Base-by-base conservation (phyloP, 2,329 filamentous ascomycete species). In the Rhexocercosporidium sp. region DNA sequence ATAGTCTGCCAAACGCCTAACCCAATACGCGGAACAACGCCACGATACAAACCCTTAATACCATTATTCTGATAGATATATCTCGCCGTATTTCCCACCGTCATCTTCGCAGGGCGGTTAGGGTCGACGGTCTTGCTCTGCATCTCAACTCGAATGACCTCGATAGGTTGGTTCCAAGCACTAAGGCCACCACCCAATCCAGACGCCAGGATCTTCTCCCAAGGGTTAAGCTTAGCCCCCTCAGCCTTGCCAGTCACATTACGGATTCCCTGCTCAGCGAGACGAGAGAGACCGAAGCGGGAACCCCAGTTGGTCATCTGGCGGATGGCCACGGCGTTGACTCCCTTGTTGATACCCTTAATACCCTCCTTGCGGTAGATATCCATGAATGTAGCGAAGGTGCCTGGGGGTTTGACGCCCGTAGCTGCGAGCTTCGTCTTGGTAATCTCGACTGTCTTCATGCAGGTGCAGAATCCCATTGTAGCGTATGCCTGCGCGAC, bases 391-490 rank as follows among this genome's bases (percentile, higher is more conserved):
- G 96, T 98, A 75, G 89, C 87, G 81, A 97, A 96, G 73, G 96
- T 98, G 77, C 93, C 90, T n/a, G 89, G 92, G 27, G 93, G 92
- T 84, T 93, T 93, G 73, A 90, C 88, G 75, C 96, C 96, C 51
- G 89, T 74, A 39, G 93, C 90, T 16, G 93, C 94, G 78, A 96
- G 85, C 88, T 98, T 98, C 86, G 96, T 92, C 84, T 97, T 96
- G 78, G 96, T 99, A 83, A 99, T 99, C 83, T 99, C 96, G 74
- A 98, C 96, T 71, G 96, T 99, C 90, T 99, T 99, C 96, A 99
- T 99, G 88, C 96, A 99, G 70, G 96, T 99, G 84, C 96, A 99
- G 90, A 99, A 99, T 75, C 96, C 96, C 95, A 99, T 99, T 80
- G 96, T 99, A 73, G 96, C 96, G 81, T 99, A 99, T 68, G 96